These are phyloP conservation scores for Microbotryum violaceum DNA, from an alignment of 1,284 basidiomycete species.

Conservation along the genomic window DNA sequence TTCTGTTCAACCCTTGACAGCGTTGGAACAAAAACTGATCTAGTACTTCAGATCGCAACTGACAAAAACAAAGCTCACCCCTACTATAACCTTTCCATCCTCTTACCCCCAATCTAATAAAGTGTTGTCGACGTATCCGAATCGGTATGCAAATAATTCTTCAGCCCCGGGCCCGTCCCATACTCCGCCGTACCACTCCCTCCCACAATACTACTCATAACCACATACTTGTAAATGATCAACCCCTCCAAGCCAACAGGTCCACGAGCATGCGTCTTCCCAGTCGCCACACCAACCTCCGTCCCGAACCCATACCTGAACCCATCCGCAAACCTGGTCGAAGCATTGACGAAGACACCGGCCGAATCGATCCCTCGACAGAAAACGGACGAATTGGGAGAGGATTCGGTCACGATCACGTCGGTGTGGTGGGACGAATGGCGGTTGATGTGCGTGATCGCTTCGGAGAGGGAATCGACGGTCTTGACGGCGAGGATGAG, in stretches of 20 bases:
- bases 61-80: too few species aligned
- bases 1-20: too few species aligned
- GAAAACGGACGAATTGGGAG: slow-evolving; percentile 61
- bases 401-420: slow-evolving; percentile 77
- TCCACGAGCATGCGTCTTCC: slow-evolving; percentile 90
- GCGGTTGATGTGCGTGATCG: slow-evolving; percentile 82
- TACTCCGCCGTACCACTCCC: slow-evolving; percentile 79
- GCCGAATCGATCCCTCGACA: slow-evolving; percentile 82
- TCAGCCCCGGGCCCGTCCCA: slow-evolving; percentile 62
- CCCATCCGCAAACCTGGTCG: slow-evolving; percentile 92
- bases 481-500: slow-evolving; percentile 72
- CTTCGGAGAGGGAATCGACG: slow-evolving; percentile 60
- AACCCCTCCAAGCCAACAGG: slow-evolving; percentile 88
- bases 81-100: too few species aligned
- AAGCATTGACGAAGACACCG: slow-evolving; percentile 89
- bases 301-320: slow-evolving; percentile 96
- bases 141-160: slow-evolving; percentile 60
- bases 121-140: not conserved
- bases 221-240: slow-evolving; percentile 85
- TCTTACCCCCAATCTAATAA: too few species aligned
- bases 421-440: slow-evolving; percentile 96
- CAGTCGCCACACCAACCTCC: slow-evolving; percentile 95
- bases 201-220: slow-evolving; percentile 60
- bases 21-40: too few species aligned
- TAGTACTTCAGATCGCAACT: too few species aligned